Conservation (phyloP, 1,284 basidiomycete species). For the Cerrena zonata region DNA sequence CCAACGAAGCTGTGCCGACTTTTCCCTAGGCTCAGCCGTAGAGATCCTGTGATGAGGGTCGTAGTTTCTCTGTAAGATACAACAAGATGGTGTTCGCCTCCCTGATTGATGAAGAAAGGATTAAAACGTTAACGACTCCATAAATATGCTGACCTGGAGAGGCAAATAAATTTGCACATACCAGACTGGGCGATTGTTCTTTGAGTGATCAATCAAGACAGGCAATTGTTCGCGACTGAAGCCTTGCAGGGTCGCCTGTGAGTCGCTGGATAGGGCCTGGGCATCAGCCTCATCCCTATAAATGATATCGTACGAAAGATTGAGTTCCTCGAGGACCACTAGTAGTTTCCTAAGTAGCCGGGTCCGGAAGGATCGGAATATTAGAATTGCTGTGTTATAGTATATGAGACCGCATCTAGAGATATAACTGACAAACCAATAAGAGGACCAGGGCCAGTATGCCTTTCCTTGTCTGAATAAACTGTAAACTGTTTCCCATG, state of each 20-base stretch:
- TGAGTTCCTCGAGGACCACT: slow-evolving; percentile 1
- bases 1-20: not conserved
- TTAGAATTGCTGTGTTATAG: not conserved
- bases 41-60: slow-evolving; percentile 4
- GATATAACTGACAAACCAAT: not conserved
- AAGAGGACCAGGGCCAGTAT: not conserved
- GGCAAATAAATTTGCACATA: not conserved
- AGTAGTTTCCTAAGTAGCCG: not conserved
- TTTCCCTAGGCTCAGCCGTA: not conserved
- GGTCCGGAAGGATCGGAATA: not conserved
- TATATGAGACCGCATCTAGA: not conserved
- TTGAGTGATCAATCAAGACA: slow-evolving; percentile 2
- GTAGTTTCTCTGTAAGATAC: slow-evolving; percentile 5
- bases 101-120: not conserved
- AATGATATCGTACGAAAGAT: not conserved
- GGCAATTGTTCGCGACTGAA: not conserved
- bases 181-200: not conserved
- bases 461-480: not conserved
- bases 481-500: not conserved
- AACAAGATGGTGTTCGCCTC: slow-evolving; percentile 2
- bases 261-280: too few species aligned
- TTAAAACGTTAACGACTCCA: not conserved
- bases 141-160: not conserved
- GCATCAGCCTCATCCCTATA: not conserved
- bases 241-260: not conserved